A percentile compares a stretch with the other conserved stretches of the same genome.
These are phyloP conservation scores for Thermochaetoides thermophila DNA, from an alignment of 495 filamentous ascomycete species.

Conservation along the genomic window DNA sequence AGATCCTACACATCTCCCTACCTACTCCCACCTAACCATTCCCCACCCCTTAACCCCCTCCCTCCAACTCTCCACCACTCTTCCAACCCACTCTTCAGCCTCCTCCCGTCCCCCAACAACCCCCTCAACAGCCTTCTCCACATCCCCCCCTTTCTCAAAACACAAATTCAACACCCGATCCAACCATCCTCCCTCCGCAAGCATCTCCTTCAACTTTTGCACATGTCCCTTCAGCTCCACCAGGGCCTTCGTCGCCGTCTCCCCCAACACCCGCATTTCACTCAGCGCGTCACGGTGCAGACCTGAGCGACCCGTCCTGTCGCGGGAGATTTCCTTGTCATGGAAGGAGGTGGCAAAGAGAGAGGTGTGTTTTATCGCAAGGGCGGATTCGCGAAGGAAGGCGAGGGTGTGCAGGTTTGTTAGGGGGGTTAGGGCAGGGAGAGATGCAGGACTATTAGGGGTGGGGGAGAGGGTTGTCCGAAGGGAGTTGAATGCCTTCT, in stretches of 20 bases:
- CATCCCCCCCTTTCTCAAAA: slow-evolving; percentile 10
- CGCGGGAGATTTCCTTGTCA: slow-evolving; percentile 24
- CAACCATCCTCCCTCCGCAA: slow-evolving; percentile 27
- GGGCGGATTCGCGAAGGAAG: slow-evolving; percentile 22
- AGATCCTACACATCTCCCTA: too few relatives aligned
- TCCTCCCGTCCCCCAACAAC: slow-evolving; percentile 13
- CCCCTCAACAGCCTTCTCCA: slow-evolving; percentile 11
- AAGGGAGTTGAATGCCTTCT: slow-evolving; percentile 10
- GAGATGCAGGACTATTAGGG: neutral
- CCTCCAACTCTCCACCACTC: slow-evolving; percentile 29
- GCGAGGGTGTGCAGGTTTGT: slow-evolving; percentile 16
- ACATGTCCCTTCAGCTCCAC: slow-evolving; percentile 18
- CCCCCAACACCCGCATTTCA: slow-evolving; percentile 23
- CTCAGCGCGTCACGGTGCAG: slow-evolving; percentile 22
- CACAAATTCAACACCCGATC: slow-evolving; percentile 18
- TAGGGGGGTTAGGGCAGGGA: slow-evolving; percentile 3
- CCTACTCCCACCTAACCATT: slow-evolving; percentile 17
- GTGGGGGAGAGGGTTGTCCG: slow-evolving; percentile 9
- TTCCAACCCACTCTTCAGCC: slow-evolving; percentile 27
- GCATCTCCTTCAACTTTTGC: slow-evolving; percentile 15
- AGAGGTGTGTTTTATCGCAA: slow-evolving; percentile 19
- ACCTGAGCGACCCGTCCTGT: slow-evolving; percentile 20
- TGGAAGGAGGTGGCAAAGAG: slow-evolving; percentile 18
- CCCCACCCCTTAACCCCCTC: slow-evolving; percentile 29
- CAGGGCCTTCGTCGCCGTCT: slow-evolving; percentile 15